phyloP scores from a whole-genome alignment of 495 filamentous ascomycete species.

The Venustampulla echinocandica region DNA sequence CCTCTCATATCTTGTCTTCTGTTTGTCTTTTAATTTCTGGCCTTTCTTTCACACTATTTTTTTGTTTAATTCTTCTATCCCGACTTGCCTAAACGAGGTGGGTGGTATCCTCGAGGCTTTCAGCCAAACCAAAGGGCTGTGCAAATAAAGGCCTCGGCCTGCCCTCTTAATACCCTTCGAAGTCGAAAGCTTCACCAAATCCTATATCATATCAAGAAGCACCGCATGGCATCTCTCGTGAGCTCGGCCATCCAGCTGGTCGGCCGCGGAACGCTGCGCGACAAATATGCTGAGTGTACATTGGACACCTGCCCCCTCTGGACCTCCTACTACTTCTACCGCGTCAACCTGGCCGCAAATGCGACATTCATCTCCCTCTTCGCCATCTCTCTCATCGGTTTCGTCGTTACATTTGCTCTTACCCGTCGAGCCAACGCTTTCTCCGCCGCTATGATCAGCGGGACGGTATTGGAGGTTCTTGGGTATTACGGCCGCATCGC shows the following conservation, averaged over 20 bases:
- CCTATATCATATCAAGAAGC: too few species aligned
- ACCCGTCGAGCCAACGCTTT: conserved; percentile 25
- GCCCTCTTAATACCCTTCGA: too few species aligned
- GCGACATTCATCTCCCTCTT: conserved; percentile 25
- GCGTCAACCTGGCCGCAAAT: conserved; percentile 24
- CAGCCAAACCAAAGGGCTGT: too few species aligned
- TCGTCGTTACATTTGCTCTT: conserved; percentile 13
- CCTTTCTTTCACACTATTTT: too few species aligned
- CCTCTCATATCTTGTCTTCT: too few species aligned
- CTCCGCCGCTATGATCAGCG: conserved; percentile 29
- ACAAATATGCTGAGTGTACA: conserved; percentile 11
- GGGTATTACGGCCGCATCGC: conserved; percentile 34
- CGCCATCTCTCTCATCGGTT: conserved; percentile 18
- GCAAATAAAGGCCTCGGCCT: too few species aligned
- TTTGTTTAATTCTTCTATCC: too few species aligned
- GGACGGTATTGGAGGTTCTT: conserved; percentile 31
- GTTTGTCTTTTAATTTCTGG: too few species aligned
- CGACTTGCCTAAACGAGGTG: too few species aligned
- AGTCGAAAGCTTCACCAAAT: too few species aligned
- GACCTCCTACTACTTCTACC: conserved; percentile 20
- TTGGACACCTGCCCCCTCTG: conserved; percentile 15
- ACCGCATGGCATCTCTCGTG: conserved; percentile 7
- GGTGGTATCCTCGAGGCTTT: too few species aligned
- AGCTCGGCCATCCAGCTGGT: conserved; percentile 1
- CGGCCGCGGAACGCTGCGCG: conserved; percentile 1